Evolutionary conservation across 2,329 filamentous ascomycete genomes (phyloP).

Genomic region (Penicillium sp.): DNA sequence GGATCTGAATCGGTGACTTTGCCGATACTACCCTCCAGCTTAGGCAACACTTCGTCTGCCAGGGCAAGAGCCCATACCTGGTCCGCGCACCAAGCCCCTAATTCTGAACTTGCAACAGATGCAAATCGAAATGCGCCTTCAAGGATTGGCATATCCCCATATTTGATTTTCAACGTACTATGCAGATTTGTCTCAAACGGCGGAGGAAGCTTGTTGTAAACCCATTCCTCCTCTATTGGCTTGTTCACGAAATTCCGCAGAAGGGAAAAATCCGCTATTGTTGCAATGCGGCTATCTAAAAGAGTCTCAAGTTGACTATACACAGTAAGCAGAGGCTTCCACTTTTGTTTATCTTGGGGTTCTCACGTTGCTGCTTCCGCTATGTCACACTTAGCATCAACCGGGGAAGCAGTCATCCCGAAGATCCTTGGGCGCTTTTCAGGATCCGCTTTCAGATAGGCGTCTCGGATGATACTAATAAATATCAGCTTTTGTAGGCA

Average conservation of each 20-base stretch:
- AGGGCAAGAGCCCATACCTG: conserved; percentile 73
- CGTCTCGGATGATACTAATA: conserved; percentile 76
- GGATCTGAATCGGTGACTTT: conserved; percentile 11
- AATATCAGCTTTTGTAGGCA: conserved; percentile 6
- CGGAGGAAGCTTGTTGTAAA: conserved; percentile 54
- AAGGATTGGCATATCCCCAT: conserved; percentile 55
- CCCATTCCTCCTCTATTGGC: conserved; percentile 59
- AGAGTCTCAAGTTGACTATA: conserved; percentile 68
- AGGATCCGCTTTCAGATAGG: conserved; percentile 61
- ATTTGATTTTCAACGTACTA: conserved; percentile 54
- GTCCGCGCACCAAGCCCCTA: conserved; percentile 85
- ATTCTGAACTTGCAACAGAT: conserved; percentile 59
- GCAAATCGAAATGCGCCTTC: conserved; percentile 60
- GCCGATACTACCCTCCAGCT: conserved; percentile 55
- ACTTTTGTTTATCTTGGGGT: neutral
- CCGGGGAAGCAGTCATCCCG: conserved; percentile 95
- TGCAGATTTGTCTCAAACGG: conserved; percentile 67
- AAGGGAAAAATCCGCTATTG: conserved; percentile 62
- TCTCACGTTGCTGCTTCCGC: conserved; percentile 60
- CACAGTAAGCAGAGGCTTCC: conserved; percentile 7
- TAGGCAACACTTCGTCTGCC: conserved; percentile 60
- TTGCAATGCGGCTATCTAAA: conserved; percentile 80
- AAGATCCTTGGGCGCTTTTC: conserved; percentile 71
- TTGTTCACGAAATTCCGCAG: conserved; percentile 59
- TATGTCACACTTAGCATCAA: conserved; percentile 78